Conservation (phyloP, 1,284 basidiomycete genomes). For the Tilletia setariae region DNA sequence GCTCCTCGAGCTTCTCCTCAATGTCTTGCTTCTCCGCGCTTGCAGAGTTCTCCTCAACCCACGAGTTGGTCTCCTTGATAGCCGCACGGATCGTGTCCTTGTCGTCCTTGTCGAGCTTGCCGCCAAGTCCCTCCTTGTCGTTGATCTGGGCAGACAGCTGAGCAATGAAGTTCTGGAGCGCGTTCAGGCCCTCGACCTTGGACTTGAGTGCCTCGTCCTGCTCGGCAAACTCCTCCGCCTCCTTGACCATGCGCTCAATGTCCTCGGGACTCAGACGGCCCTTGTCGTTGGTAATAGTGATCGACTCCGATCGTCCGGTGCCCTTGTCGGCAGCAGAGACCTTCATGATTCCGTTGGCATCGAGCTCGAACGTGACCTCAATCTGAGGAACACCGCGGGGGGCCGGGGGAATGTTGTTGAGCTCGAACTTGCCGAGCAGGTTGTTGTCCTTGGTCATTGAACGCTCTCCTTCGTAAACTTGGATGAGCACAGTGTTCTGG, state of each 20-base stretch:
- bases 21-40: slow-evolving; percentile 51
- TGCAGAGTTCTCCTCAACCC: slow-evolving; percentile 53
- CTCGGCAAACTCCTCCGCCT: slow-evolving; percentile 53
- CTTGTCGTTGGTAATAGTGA: slow-evolving; percentile 54
- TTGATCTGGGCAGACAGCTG: slow-evolving; percentile 46
- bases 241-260: slow-evolving; percentile 53
- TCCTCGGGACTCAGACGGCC: slow-evolving; percentile 51
- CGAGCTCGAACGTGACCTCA: slow-evolving; percentile 54
- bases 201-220: slow-evolving; percentile 53
- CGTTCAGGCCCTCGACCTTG: slow-evolving; percentile 51
- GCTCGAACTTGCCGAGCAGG: slow-evolving; percentile 92
- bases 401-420: slow-evolving; percentile 84
- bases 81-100: slow-evolving; percentile 51
- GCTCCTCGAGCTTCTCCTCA: slow-evolving; percentile 53
- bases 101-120: slow-evolving; percentile 53
- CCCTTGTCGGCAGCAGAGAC: slow-evolving; percentile 54
- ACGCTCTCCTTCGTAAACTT: slow-evolving; percentile 90
- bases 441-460: slow-evolving; percentile 97
- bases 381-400: slow-evolving; percentile 73
- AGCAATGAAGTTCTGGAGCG: slow-evolving; percentile 52
- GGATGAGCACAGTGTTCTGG: slow-evolving; percentile 61
- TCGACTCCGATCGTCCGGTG: slow-evolving; percentile 50
- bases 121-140: slow-evolving; percentile 54
- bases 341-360: slow-evolving; percentile 55
- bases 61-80: slow-evolving; percentile 52